Conservation (phyloP, 495 filamentous ascomycete genomes). For the Tuber indicum region DNA sequence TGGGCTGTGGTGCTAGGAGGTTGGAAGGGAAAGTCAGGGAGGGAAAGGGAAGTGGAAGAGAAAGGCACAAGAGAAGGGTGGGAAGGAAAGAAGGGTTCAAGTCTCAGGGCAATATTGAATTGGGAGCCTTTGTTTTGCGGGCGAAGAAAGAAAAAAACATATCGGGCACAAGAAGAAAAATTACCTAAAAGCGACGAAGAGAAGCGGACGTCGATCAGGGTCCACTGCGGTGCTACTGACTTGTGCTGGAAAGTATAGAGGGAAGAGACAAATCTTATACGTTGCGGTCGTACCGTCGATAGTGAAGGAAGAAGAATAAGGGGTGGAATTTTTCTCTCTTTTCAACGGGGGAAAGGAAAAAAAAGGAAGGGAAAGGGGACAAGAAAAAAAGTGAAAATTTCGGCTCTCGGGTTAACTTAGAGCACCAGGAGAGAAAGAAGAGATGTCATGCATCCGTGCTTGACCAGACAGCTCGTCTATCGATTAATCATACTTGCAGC, state of each 20-base stretch:
- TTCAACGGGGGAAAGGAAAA: background rate
- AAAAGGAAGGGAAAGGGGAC: conserved; percentile 6
- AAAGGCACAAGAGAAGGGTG: background rate
- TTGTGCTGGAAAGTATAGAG: background rate
- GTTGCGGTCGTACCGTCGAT: background rate
- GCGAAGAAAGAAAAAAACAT: conserved; percentile 1
- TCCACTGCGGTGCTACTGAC: background rate
- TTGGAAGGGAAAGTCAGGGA: background rate
- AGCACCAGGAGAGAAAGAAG: conserved; percentile 9
- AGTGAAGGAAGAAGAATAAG: background rate
- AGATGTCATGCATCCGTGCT: conserved; percentile 36
- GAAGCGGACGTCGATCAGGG: background rate
- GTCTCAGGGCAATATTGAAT: background rate
- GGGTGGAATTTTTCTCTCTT: conserved; percentile 2
- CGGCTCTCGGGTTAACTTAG: conserved; percentile 25
- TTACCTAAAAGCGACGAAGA: background rate
- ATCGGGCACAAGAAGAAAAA: background rate
- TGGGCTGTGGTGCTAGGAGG: background rate
- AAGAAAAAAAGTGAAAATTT: conserved; percentile 17
- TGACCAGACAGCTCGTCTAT: conserved; percentile 37
- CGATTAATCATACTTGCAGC: conserved; percentile 30
- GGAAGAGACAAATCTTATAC: background rate
- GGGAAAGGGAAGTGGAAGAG: background rate
- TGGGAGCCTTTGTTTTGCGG: background rate
- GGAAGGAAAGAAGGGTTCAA: background rate